phyloP scores from a whole-genome alignment of 805 yeast genomes.

The Yamadazyma akitaensis region DNA sequence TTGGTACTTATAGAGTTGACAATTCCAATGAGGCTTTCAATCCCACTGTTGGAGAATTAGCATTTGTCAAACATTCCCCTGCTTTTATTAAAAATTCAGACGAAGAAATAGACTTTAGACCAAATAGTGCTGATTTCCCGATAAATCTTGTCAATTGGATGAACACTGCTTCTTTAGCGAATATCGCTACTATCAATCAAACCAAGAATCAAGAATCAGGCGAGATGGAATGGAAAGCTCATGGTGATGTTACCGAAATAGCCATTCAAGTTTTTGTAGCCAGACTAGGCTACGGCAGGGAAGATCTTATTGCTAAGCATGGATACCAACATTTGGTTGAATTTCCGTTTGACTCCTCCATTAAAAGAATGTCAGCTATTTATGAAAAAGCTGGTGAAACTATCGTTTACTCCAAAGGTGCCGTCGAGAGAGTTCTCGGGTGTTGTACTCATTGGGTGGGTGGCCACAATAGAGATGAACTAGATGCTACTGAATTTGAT shows the following conservation, averaged over 20 bases:
- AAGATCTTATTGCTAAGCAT: constrained; percentile 35
- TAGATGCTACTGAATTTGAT: constrained; percentile 17
- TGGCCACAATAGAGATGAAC: constrained; percentile 27
- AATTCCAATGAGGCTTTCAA: constrained; percentile 33
- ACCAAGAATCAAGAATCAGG: constrained; percentile 26
- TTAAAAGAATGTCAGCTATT: constrained; percentile 69
- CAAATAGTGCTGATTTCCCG: constrained; percentile 22
- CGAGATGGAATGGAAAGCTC: constrained; percentile 36
- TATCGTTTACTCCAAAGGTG: constrained; percentile 60
- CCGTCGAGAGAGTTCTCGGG: constrained; percentile 64
- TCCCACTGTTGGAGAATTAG: constrained; percentile 41
- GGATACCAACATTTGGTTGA: constrained; percentile 51
- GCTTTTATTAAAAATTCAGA: constrained; percentile 25
- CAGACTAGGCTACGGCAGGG: constrained; percentile 52
- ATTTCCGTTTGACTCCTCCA: constrained; percentile 71
- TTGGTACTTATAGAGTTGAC: constrained; percentile 32
- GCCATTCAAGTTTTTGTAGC: constrained; percentile 78
- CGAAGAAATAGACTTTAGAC: constrained; percentile 39
- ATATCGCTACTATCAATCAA: constrained; percentile 38
- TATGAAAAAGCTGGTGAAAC: constrained; percentile 33
- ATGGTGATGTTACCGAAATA: constrained; percentile 86
- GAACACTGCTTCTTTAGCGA: constrained; percentile 36
- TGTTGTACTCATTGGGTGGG: constrained; percentile 56
- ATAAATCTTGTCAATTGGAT: constrained; percentile 22
- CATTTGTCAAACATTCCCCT: constrained; percentile 27